Evolutionary conservation across 345 rosid species (phyloP), one percentile per base, ranked within the genome.

Genomic region (Theobroma cacao): DNA sequence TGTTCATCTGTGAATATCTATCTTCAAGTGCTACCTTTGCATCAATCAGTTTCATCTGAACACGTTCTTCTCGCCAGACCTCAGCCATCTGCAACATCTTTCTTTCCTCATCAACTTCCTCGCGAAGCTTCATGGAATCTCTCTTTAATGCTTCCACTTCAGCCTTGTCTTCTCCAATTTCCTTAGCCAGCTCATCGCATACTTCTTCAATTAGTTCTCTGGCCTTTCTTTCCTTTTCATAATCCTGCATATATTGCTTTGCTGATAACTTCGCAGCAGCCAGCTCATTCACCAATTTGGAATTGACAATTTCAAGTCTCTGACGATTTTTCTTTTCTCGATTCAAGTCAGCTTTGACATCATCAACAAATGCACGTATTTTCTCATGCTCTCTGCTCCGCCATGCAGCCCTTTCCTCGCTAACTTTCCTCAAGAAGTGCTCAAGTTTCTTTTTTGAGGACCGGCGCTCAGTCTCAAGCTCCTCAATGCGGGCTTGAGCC

Each of bases 61-160:
- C 94, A 48, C 94, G 94, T 72, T 90, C 94, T 85, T 92, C 97
- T 34, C 92, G 94, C 97, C 97, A 89, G 33, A 92, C 92, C 84
- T 92, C 97, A 1, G 94, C 97, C 92, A 90, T 90, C 85, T 92
- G 97, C 78, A 90, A 76, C 97, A 90, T 92, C 81, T 80, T 90
- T 82, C 97, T 88, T 82, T 92, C 97, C 50, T 92, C 93, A 1
- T 90, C 97, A 13, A 86, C 85, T 62, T 92, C 94, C 63, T 87
- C 92, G 13, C 77, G 79, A 52, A 89, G 84, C 83, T 87, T 92
- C 86, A 87, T 78, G 30, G 87, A 82, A 50, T 92, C 94, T 77
- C 87, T 87, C 82, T 89, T 90, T 31, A 90, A 22, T 41, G 84
- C 84, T 81, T 90, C 92, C 62, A 84, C 81, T 77, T 90, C 92